Percentiles rank a stretch among this genome's conserved stretches.
Evolutionary conservation across 352 stramenopile species (phyloP).

Genomic region (Globisporangium radiosum): DNA sequence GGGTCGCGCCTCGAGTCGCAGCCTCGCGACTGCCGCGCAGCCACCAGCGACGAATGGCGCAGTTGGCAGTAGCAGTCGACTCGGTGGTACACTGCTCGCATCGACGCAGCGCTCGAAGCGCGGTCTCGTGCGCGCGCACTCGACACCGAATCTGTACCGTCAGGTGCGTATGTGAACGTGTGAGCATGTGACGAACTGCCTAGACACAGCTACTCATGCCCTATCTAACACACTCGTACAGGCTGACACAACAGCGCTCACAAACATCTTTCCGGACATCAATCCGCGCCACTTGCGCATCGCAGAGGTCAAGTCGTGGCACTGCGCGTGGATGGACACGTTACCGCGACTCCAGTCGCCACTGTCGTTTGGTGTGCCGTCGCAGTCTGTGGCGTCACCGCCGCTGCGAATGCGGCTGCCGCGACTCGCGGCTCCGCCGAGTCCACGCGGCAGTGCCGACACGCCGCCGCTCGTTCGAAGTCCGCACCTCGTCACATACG

Average conservation of each 20-base stretch:
- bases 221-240: constrained; percentile 5
- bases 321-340: constrained; percentile 65
- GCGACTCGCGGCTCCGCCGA: background rate
- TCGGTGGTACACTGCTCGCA: background rate
- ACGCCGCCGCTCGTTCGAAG: constrained; percentile 6
- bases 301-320: constrained; percentile 75
- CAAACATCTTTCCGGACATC: constrained; percentile 75
- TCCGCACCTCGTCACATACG: background rate
- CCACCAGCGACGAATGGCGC: background rate
- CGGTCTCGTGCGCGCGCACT: constrained; percentile 16
- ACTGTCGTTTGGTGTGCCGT: background rate
- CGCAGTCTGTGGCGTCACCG: background rate
- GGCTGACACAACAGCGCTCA: constrained; percentile 41
- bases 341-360: constrained; percentile 14
- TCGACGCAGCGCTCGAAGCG: constrained; percentile 2
- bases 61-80: background rate
- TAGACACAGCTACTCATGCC: background rate
- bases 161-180: constrained; percentile 7
- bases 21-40: constrained; percentile 1
- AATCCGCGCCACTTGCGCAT: constrained; percentile 75
- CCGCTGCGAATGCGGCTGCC: background rate
- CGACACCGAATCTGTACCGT: constrained; percentile 18
- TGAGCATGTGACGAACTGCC: background rate
- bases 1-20: constrained; percentile 13
- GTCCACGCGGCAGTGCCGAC: background rate